phyloP scores from a whole-genome alignment of 2,329 filamentous ascomycete species.

The Alternaria solani region DNA sequence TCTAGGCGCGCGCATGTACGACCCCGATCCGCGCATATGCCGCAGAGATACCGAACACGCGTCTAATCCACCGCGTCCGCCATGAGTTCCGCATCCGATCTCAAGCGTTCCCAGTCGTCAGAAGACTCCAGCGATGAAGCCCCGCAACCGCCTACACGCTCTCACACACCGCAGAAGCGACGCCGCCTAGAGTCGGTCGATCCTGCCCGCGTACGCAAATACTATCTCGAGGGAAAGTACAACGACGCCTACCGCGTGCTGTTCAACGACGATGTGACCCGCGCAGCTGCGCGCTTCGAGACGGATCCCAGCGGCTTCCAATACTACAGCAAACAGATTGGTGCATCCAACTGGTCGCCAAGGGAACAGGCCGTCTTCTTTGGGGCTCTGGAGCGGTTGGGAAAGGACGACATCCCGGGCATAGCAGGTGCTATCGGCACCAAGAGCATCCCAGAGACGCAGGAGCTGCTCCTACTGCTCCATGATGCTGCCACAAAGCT shows the following conservation, averaged over 20 bases:
- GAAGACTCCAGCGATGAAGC: constrained; percentile 10
- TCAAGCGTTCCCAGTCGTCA: constrained; percentile 3
- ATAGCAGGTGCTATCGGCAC: constrained; percentile 71
- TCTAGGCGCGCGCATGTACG: not conserved
- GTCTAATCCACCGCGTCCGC: not conserved
- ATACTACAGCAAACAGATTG: constrained; percentile 65
- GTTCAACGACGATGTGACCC: constrained; percentile 43
- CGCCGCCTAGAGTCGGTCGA: constrained; percentile 32
- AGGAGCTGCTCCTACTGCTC: constrained; percentile 72
- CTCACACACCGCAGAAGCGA: constrained; percentile 34
- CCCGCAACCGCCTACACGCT: constrained; percentile 8
- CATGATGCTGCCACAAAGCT: constrained; percentile 57
- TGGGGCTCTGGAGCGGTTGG: constrained; percentile 68
- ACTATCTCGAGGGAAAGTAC: constrained; percentile 53
- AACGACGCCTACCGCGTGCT: constrained; percentile 54
- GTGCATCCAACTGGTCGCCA: constrained; percentile 73
- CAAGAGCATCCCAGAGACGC: constrained; percentile 79
- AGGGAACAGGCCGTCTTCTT: constrained; percentile 78
- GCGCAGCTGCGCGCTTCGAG: constrained; percentile 29
- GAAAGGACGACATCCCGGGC: constrained; percentile 66
- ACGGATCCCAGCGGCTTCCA: constrained; percentile 6
- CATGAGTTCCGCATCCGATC: constrained; percentile 31
- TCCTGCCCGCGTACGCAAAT: constrained; percentile 24
- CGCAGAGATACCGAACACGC: not conserved
- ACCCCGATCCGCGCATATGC: not conserved